Evolutionary conservation across 2,329 filamentous ascomycete genomes (phyloP).

Genomic region (Metarhizium anisopliae): DNA sequence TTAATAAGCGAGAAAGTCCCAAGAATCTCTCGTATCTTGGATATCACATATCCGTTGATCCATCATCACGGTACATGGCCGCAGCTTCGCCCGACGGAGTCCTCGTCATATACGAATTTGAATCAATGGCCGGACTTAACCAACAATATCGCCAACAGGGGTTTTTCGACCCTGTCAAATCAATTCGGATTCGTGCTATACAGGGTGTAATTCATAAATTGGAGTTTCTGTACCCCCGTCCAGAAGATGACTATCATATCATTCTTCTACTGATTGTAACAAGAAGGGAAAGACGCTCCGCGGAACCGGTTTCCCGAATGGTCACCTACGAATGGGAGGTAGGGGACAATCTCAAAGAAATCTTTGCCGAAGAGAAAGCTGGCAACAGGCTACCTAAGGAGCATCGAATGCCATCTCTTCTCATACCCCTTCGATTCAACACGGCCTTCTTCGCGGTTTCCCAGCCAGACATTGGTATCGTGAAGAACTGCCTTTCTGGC

Average conservation of each 20-base stretch:
- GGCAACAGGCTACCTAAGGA: constrained; percentile 42
- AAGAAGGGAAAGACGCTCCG: constrained; percentile 25
- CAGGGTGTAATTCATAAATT: constrained; percentile 75
- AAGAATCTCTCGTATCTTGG: constrained; percentile 48
- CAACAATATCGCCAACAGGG: constrained; percentile 35
- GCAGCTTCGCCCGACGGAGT: constrained; percentile 61
- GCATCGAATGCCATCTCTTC: constrained; percentile 53
- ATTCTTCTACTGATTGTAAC: constrained; percentile 63
- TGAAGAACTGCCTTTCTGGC: constrained; percentile 43
- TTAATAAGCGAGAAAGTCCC: constrained; percentile 51
- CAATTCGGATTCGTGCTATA: constrained; percentile 34
- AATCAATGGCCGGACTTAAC: constrained; percentile 42
- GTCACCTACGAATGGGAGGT: constrained; percentile 53
- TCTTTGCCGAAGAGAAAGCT: constrained; percentile 36
- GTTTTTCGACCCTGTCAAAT: constrained; percentile 50
- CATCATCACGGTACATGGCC: constrained; percentile 59
- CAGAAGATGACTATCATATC: constrained; percentile 58
- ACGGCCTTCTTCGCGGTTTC: constrained; percentile 64
- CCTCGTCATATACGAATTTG: constrained; percentile 64
- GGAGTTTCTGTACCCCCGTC: constrained; percentile 70
- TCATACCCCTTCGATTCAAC: constrained; percentile 64
- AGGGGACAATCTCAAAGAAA: constrained; percentile 35
- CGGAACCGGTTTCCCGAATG: constrained; percentile 34
- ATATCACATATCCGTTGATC: constrained; percentile 68
- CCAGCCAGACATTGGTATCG: constrained; percentile 47